Evolutionary conservation across 2,329 filamentous ascomycete species (phyloP), one percentile per base, ranked within the genome.

Genomic region (Penicillium sp.): DNA sequence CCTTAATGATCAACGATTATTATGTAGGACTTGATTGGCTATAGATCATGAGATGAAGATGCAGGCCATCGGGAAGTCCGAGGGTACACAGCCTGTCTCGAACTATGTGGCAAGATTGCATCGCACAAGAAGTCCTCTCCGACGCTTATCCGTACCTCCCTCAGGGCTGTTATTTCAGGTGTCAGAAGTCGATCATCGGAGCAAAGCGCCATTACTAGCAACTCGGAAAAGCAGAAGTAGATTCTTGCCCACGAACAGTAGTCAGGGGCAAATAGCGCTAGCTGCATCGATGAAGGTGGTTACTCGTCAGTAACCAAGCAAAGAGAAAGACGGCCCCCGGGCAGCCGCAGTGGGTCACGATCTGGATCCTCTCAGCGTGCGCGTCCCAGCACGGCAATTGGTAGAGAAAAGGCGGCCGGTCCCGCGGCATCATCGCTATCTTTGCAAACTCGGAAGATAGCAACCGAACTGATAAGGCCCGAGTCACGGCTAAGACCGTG

Each of bases 391-490:
- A 9, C 31, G 33, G 29, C 45, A 35, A 55, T 50, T 55, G 50
- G 53, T 44, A 47, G 18, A 15, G 35, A 23, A n/a, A 28, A 28
- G 15, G 15, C 15, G 15, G 3, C 8, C 18, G 33, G 43, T 41
- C 23, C 12, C 38, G 27, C 39, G 27, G 46, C 42, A 37, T 37
- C 25, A 43, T 33, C 32, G 29, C 25, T 44, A 44, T 49, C 50
- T 47, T 48, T 44, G 33, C 7, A 15, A 37, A 39, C 33, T 44
- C 43, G 49, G 52, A 49, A 37, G 24, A 24, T 28, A 35, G 9
- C 33, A 46, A 39, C 49, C 44, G 44, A 46, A 29, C 42, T 53
- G 53, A 53, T 55, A 53, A 55, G 44, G 44, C 49, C 43, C 25
- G 44, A 20, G 15, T 18, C 32, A 33, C 32, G 5, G 28, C 12